These are phyloP conservation scores for Neurospora sp. DNA, from an alignment of 2,329 filamentous ascomycete genomes.

Conservation along the genomic window DNA sequence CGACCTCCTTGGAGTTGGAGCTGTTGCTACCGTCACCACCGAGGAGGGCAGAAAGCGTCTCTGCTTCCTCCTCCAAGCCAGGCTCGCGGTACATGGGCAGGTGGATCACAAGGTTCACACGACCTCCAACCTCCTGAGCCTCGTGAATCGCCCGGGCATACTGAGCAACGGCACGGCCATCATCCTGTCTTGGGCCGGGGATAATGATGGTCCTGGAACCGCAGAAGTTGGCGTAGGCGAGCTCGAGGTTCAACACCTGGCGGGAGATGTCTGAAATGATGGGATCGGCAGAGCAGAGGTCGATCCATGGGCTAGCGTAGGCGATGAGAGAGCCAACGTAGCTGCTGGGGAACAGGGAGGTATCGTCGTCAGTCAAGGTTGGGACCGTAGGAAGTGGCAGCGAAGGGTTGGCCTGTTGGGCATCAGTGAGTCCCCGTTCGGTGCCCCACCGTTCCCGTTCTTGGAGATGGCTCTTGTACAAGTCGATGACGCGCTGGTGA, in stretches of 20 bases:
- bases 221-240: conserved; percentile 93
- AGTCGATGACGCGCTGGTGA: conserved; percentile 53
- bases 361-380: conserved; percentile 71
- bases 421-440: conserved; percentile 23
- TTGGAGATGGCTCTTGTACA: conserved; percentile 48
- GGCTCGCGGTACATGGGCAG: conserved; percentile 74
- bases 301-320: conserved; percentile 84
- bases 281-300: conserved; percentile 73
- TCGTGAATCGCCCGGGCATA: conserved; percentile 81
- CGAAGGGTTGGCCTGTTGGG: conserved; percentile 33
- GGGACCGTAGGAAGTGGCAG: conserved; percentile 48
- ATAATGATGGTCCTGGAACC: conserved; percentile 77
- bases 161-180: conserved; percentile 49
- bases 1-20: conserved; percentile 21
- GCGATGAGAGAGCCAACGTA: conserved; percentile 65
- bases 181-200: conserved; percentile 57
- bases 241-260: conserved; percentile 81
- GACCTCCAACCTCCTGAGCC: conserved; percentile 61
- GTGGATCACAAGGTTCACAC: conserved; percentile 71
- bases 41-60: conserved; percentile 40
- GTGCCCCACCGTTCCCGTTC: conserved; percentile 22
- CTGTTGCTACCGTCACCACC: conserved; percentile 15
- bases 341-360: conserved; percentile 57
- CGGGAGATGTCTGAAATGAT: conserved; percentile 77
- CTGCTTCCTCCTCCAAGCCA: conserved; percentile 40